Percentiles rank a stretch among this genome's conserved stretches.
These are phyloP conservation scores for Amanita rubescens DNA, from an alignment of 768 basidiomycete genomes.

Conservation along the genomic window DNA sequence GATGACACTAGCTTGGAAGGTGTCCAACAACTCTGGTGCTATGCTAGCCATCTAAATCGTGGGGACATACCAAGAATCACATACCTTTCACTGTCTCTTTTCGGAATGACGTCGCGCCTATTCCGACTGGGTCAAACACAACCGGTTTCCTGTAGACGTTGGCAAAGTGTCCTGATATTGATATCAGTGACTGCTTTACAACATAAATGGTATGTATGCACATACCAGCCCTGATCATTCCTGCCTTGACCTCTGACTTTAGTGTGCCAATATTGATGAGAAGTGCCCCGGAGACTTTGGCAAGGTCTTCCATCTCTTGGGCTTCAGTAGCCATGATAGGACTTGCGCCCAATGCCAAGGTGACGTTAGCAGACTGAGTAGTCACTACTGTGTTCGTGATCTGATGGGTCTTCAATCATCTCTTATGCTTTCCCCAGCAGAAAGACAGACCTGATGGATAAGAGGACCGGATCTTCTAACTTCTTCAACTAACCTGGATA, in stretches of 20 bases:
- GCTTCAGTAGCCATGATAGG: constrained; percentile 92
- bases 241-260: constrained; percentile 44
- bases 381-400: constrained; percentile 88
- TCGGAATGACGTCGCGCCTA: constrained; percentile 75
- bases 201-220: not conserved
- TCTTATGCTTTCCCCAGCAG: not conserved
- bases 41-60: not conserved
- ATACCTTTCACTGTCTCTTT: constrained; percentile 52
- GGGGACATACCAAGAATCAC: constrained; percentile 8
- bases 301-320: constrained; percentile 76
- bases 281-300: constrained; percentile 55
- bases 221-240: constrained; percentile 75
- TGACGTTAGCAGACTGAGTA: constrained; percentile 86
- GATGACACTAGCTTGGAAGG: constrained; percentile 85
- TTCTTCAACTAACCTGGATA: constrained; percentile 40
- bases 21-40: constrained; percentile 53
- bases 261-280: constrained; percentile 88
- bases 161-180: constrained; percentile 38
- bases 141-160: constrained; percentile 68
- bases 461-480: constrained; percentile 56
- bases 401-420: constrained; percentile 26
- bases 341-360: constrained; percentile 79
- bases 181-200: not conserved
- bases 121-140: constrained; percentile 88
- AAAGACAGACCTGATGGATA: constrained; percentile 61